Evolutionary conservation across 1,284 basidiomycete genomes (phyloP).

Genomic region (Chondrostereum purpureum): DNA sequence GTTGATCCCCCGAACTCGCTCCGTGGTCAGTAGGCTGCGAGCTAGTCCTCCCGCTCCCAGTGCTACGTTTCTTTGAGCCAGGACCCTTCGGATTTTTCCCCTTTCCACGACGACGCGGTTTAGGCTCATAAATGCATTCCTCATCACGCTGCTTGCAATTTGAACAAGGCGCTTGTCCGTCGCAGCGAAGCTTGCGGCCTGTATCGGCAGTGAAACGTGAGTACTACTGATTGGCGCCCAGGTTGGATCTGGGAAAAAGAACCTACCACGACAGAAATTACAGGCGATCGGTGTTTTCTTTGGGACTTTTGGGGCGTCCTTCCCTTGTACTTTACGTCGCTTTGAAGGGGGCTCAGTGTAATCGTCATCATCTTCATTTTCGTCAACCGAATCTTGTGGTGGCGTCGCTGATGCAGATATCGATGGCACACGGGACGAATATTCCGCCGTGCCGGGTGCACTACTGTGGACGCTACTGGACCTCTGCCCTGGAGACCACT

Average conservation of each 20-base stretch:
- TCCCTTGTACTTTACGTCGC: slow-evolving; percentile 13
- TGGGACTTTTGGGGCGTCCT: slow-evolving; percentile 20
- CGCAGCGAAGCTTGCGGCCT: slow-evolving; percentile 70
- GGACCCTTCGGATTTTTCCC: slow-evolving; percentile 54
- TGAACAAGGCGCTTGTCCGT: slow-evolving; percentile 55
- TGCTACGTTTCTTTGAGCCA: slow-evolving; percentile 26
- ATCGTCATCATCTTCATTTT: slow-evolving; percentile 15
- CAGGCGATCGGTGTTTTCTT: slow-evolving; percentile 59
- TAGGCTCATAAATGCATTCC: slow-evolving; percentile 47
- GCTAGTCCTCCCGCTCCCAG: slow-evolving; percentile 13
- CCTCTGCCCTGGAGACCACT: neutral
- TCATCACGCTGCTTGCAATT: slow-evolving; percentile 46
- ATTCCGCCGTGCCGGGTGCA: neutral
- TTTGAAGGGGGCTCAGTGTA: slow-evolving; percentile 7
- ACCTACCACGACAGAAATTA: slow-evolving; percentile 66
- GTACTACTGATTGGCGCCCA: too few relatives aligned
- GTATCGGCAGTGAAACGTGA: slow-evolving; percentile 11
- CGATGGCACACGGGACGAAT: slow-evolving; percentile 3
- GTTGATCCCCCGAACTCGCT: slow-evolving; percentile 6
- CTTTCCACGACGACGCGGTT: slow-evolving; percentile 58
- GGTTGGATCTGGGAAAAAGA: slow-evolving; percentile 1
- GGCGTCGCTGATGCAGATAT: neutral
- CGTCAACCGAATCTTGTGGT: slow-evolving; percentile 10
- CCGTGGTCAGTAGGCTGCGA: slow-evolving; percentile 15
- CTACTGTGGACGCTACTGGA: neutral